Conservation (phyloP, 2,329 filamentous ascomycete species). For the Fusarium humuli region DNA sequence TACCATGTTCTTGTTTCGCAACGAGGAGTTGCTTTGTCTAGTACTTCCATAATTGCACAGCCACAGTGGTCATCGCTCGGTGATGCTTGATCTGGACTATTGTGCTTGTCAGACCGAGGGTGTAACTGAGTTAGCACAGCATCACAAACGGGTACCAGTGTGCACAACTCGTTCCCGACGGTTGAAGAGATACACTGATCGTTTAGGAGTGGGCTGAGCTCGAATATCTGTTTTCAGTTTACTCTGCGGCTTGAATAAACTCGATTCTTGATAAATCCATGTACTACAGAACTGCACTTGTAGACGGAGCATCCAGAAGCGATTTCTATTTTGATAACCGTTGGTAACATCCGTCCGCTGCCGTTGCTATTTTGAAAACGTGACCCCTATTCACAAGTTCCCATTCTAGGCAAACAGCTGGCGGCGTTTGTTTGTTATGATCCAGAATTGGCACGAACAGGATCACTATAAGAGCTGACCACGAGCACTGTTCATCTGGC, state of each 20-base stretch:
- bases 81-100: not conserved
- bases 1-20: fast-evolving
- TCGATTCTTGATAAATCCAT: not conserved
- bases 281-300: too few relatives aligned
- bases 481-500: not conserved
- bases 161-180: too few relatives aligned
- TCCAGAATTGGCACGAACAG: not conserved
- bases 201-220: too few relatives aligned
- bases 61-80: not conserved
- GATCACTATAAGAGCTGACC: not conserved
- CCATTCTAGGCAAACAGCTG: not conserved
- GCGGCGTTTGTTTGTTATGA: not conserved
- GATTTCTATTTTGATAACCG: not conserved
- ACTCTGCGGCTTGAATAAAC: too few relatives aligned
- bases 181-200: not conserved
- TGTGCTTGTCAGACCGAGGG: not conserved
- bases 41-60: not conserved
- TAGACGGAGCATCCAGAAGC: not conserved
- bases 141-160: not conserved
- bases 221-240: too few relatives aligned
- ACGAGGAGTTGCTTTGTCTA: not conserved
- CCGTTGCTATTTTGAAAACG: not conserved
- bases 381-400: fast-evolving
- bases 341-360: not conserved
- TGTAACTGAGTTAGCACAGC: not conserved